These are phyloP conservation scores for Aspergillus sp. DNA, from an alignment of 2,329 filamentous ascomycete species.

Conservation along the genomic window DNA sequence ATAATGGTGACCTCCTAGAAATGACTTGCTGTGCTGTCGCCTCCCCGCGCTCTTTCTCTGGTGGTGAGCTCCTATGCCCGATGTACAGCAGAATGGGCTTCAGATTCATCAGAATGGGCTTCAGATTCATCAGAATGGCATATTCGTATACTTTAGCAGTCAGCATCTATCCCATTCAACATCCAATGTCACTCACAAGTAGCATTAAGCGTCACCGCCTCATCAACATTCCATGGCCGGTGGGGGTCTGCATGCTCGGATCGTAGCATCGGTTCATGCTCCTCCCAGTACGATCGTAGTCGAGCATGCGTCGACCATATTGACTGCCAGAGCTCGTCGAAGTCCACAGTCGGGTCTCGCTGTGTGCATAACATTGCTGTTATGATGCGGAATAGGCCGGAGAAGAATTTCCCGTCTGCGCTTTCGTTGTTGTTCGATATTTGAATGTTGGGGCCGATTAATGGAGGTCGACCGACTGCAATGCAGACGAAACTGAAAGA, in stretches of 20 bases:
- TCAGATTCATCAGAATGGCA: not conserved
- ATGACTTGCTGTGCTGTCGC: not conserved
- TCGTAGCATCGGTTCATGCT: not conserved
- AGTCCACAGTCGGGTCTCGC: not conserved
- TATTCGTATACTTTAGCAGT: not conserved
- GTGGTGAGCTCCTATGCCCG: not conserved
- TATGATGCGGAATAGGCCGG: not conserved
- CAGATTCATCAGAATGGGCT: not conserved
- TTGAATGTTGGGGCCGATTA: not conserved
- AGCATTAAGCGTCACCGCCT: not conserved
- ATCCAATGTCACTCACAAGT: not conserved
- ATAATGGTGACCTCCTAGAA: not conserved
- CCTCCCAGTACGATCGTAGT: not conserved
- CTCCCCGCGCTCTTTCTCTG: not conserved
- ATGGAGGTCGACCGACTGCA: not conserved
- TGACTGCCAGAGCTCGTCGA: not conserved
- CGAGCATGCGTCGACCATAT: not conserved
- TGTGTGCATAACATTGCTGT: not conserved
- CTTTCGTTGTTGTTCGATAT: not conserved
- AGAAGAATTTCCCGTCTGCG: not conserved
- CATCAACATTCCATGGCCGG: not conserved
- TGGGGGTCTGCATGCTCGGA: not conserved
- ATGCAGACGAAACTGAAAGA: not conserved
- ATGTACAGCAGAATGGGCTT: conserved; percentile 1
- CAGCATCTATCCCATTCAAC: not conserved